Evolutionary conservation across 2,329 filamentous ascomycete species (phyloP), one percentile per base, ranked within the genome.

Genomic region (Cladosporium sp.): DNA sequence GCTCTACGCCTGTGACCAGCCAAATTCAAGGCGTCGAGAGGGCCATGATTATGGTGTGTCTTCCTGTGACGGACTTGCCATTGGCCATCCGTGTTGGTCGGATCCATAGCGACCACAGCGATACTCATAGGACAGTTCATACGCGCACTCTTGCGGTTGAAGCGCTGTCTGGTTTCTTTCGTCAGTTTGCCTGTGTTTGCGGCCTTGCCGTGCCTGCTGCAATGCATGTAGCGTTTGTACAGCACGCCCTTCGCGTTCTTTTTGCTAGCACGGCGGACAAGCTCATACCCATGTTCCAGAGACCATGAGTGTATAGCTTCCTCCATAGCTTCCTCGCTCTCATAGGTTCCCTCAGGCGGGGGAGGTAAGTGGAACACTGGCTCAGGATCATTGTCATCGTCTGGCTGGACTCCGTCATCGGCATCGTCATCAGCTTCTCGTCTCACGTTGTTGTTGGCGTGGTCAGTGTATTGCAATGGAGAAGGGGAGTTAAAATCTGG

Each of bases 171-270:
- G 14, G 64, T 66, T 52, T 65, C 63, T 8, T 64, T 61, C 8
- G 63, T 64, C 8, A 66, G 58, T 55, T 66, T 69, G 25, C 63
- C 63, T 9, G 62, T 63, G 20, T 61, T 67, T 50, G 61, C 63
- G 14, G 61, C 61, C 50, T 66, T 69, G 43, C 70, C 70, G 59
- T 71, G 68, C 58, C 68, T 70, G 58, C 65, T 66, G 65, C 70
- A 72, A 51, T 72, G 66, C 51, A 67, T 70, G 61, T 71, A 72
- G 25, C 70, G 67, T 60, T 72, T 72, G 64, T 72, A 72, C 22
- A 70, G 63, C 37, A 66, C 59, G 17, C 69, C 68, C n/a, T 55
- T 55, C 3, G 68, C 67, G 47, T 72, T 72, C 63, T 68, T 70
- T 64, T 70, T 72, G 59, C 65, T 68, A 5, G 69, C 68, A 30